Evolutionary conservation across 2,329 filamentous ascomycete genomes (phyloP).

Genomic region (Aureobasidium lini): DNA sequence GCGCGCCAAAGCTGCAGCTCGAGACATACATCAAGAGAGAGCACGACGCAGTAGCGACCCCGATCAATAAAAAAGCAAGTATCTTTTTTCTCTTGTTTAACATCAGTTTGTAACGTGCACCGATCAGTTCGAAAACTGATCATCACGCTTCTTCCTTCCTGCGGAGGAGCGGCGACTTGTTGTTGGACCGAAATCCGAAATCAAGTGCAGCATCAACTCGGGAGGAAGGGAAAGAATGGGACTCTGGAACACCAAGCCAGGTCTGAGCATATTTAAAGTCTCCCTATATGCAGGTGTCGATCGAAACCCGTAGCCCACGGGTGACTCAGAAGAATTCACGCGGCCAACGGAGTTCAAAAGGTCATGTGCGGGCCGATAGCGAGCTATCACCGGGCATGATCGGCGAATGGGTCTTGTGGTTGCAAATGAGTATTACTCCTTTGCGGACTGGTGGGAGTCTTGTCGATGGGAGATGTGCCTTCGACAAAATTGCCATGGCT

Average conservation of each 20-base stretch:
- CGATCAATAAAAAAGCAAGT: constrained; percentile 21
- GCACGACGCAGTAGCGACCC: constrained; percentile 29
- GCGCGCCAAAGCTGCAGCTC: constrained; percentile 18
- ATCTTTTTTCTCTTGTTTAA: neutral
- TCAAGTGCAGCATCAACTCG: constrained; percentile 14
- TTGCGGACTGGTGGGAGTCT: constrained; percentile 23
- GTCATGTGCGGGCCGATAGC: constrained; percentile 34
- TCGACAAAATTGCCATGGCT: constrained; percentile 37
- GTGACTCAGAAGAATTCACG: constrained; percentile 34
- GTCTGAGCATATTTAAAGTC: constrained; percentile 31
- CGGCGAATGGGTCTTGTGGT: constrained; percentile 33
- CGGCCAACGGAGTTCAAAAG: constrained; percentile 33
- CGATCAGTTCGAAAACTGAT: constrained; percentile 27
- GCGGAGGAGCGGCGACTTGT: constrained; percentile 29
- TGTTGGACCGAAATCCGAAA: neutral
- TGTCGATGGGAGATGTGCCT: constrained; percentile 35
- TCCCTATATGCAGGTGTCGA: constrained; percentile 23
- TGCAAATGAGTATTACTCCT: constrained; percentile 23
- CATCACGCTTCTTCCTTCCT: constrained; percentile 32
- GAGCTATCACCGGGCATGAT: constrained; percentile 32
- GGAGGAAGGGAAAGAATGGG: constrained; percentile 10
- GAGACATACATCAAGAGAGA: constrained; percentile 20
- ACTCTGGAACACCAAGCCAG: constrained; percentile 21
- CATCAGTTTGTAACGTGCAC: constrained; percentile 28
- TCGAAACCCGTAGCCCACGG: constrained; percentile 21